phyloP scores from a whole-genome alignment of 148 eudicot genomes.

The Vaccinium darrowii region DNA sequence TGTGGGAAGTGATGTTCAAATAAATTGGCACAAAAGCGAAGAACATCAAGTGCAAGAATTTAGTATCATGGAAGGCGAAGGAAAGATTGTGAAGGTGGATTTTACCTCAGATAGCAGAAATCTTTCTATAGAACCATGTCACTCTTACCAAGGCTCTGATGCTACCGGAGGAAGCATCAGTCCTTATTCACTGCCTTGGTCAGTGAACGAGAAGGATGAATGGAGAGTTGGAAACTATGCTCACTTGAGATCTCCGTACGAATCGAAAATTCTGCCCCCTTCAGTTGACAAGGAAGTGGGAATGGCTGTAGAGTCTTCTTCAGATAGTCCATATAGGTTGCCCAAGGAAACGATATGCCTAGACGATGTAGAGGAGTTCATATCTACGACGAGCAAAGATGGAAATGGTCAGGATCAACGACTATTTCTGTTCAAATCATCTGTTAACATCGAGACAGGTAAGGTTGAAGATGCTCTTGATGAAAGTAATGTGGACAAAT shows the following conservation, averaged over 20 bases:
- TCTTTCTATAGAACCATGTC: neutral
- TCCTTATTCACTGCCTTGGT: conserved; percentile 14
- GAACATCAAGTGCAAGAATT: conserved; percentile 5
- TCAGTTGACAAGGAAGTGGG: neutral
- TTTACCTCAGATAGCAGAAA: neutral
- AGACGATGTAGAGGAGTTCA: conserved; percentile 64
- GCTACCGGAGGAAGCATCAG: neutral
- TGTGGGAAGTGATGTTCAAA: neutral
- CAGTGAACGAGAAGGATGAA: neutral
- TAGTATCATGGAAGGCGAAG: conserved; percentile 10
- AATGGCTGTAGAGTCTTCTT: conserved; percentile 22
- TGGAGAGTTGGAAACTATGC: neutral
- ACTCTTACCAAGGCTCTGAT: neutral
- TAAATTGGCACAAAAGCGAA: neutral
- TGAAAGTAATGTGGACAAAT: neutral
- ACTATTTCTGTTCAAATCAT: conserved; percentile 54
- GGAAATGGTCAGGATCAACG: conserved; percentile 41
- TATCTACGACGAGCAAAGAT: conserved; percentile 29
- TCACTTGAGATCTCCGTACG: neutral
- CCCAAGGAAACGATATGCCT: conserved; percentile 36
- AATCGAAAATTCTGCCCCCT: neutral
- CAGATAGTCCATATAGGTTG: conserved; percentile 24
- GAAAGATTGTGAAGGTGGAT: conserved; percentile 9
- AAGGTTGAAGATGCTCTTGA: neutral
- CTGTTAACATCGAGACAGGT: conserved; percentile 1